phyloP scores from a whole-genome alignment of 2,329 filamentous ascomycete species.

The Arthrobotrys entomopaga region DNA sequence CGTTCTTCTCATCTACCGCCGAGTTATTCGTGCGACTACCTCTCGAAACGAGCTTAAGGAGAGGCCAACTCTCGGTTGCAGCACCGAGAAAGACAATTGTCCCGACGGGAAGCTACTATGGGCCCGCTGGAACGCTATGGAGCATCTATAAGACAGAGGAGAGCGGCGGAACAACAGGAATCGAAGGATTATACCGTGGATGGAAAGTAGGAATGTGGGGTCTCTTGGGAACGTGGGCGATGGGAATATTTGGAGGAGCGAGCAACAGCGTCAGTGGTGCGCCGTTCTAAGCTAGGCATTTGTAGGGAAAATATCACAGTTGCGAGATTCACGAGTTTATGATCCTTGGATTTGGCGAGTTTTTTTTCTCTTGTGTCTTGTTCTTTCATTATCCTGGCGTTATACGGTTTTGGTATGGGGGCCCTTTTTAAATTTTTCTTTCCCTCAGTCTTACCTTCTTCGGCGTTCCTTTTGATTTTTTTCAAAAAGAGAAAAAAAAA shows the following conservation, averaged over 20 bases:
- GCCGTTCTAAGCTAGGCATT: slow-evolving; percentile 28
- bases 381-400: slow-evolving; percentile 23
- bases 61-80: slow-evolving; percentile 80
- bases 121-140: slow-evolving; percentile 92
- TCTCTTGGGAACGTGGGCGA: slow-evolving; percentile 68
- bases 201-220: slow-evolving; percentile 70
- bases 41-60: slow-evolving; percentile 87
- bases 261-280: slow-evolving; percentile 58
- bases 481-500: slow-evolving; percentile 9
- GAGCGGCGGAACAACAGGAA: slow-evolving; percentile 61
- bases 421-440: slow-evolving; percentile 10
- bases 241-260: slow-evolving; percentile 62
- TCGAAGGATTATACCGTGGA: slow-evolving; percentile 69
- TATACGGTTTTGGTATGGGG: slow-evolving; percentile 6
- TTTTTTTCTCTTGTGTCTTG: slow-evolving; percentile 8
- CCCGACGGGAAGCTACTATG: slow-evolving; percentile 80
- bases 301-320: background rate
- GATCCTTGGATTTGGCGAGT: slow-evolving; percentile 31
- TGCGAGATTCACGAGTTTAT: slow-evolving; percentile 34
- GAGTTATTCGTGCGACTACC: slow-evolving; percentile 89
- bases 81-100: slow-evolving; percentile 77
- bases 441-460: slow-evolving; percentile 13
- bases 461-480: slow-evolving; percentile 27
- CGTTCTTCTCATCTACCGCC: slow-evolving; percentile 80
- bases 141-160: slow-evolving; percentile 87